Evolutionary conservation across 129 eudicot species (phyloP), one percentile per base, ranked within the genome.

Genomic region (Flaveria ramosissima): DNA sequence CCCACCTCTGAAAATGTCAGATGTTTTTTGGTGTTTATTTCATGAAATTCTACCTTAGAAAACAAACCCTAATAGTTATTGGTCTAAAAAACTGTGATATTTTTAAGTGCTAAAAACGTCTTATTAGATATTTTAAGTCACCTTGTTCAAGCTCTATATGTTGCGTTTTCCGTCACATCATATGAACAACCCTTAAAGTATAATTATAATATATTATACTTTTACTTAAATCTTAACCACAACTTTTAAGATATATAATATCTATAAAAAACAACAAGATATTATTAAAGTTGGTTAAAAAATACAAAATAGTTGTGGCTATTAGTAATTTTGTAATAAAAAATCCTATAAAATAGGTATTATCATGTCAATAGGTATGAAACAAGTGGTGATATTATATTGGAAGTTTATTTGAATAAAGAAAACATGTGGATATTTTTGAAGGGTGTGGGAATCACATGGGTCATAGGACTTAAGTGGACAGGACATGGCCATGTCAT

Each of bases 401-500:
- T 52, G 2, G 21, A 3, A 39, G 14, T 77, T n/a, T 5, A 72
- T 67, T 32, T 42, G 10, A 68, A 17, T 43, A 19, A 43, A 6
- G 2, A 24, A 42, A 61, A 57, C 64, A 24, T 57, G 60, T 60
- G 42, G 64, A 79, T 64, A 71, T 62, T 61, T 32, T 57, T 6
- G 61, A 65, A 64, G 27, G 16, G 53, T 42, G 61, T 73, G 79
- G 68, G 50, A 16, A 73, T 73, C 83, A 80, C 78, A 74, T 80
- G 83, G 74, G 43, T 73, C 17, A 64, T 63, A 41, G 3, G 79
- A 53, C 41, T 72, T 80, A 52, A 80, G 79, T 73, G 79, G 83
- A 42, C 83, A 56, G 55, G 24, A 65, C 48, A 51, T 72, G 57
- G 83, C 79, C 83, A 80, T 72, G 69, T 73, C 55, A 80, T 77